Evolutionary conservation across 1,284 basidiomycete genomes (phyloP).

Genomic region (Ganoderma boninense): DNA sequence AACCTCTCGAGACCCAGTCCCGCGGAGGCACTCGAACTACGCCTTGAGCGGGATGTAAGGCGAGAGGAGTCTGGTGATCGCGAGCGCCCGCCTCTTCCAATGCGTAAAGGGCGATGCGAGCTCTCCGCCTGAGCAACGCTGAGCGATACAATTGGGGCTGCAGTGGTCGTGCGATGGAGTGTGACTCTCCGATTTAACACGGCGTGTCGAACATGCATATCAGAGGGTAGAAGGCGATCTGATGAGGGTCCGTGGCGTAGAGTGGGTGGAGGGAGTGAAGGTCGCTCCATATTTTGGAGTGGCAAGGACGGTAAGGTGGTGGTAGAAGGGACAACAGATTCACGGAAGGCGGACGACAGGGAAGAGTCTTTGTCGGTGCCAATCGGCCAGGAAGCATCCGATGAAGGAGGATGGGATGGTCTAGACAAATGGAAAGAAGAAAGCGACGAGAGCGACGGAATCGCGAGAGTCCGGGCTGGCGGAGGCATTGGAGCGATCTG

Average conservation of each 20-base stretch:
- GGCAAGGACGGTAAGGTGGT: conserved; percentile 9
- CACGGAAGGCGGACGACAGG: conserved; percentile 16
- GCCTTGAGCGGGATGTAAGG: conserved; percentile 14
- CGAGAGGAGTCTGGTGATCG: conserved; percentile 24
- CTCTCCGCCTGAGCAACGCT: conserved; percentile 31
- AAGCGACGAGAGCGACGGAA: conserved; percentile 5
- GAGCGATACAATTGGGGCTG: conserved; percentile 33
- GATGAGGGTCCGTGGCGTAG: conserved; percentile 15
- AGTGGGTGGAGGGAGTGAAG: conserved; percentile 8
- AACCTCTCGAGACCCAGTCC: conserved; percentile 13
- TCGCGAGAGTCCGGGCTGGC: neutral
- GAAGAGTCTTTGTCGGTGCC: conserved; percentile 4
- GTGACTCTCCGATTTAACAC: conserved; percentile 5
- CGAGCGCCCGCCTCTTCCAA: conserved; percentile 10
- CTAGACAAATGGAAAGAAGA: conserved; percentile 11
- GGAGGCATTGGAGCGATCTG: neutral
- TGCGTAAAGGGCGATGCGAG: neutral
- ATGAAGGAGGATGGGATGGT: conserved; percentile 9
- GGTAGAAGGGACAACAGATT: conserved; percentile 5
- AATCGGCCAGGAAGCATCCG: conserved; percentile 4
- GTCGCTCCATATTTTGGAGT: neutral
- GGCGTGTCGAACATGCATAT: neutral
- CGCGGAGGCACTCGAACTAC: conserved; percentile 28
- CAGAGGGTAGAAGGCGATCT: conserved; percentile 4
- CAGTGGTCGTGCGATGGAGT: conserved; percentile 20